Evolutionary conservation across 768 basidiomycete genomes (phyloP), one percentile per base, ranked within the genome.

Genomic region (Coprinopsis strossmayeri): DNA sequence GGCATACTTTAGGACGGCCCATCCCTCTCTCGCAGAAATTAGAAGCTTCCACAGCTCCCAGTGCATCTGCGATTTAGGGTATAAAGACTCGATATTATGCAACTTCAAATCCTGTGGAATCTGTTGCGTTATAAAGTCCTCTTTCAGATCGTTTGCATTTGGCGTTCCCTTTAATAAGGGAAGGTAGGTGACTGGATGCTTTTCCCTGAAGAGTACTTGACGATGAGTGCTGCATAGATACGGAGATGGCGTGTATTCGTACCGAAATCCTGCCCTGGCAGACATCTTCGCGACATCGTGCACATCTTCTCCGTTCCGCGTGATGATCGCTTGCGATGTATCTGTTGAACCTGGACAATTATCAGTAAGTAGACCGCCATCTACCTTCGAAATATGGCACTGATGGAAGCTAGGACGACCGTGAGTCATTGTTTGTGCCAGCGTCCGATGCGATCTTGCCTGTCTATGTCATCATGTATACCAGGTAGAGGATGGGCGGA

Each of bases 31-130:
- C 52, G 69, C 70, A 53, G 69, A 79, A 55, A 67, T 82, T 45
- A 72, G 77, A 54, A 80, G 76, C 32, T 84, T 81, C 56, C 78
- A 84, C 51, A 74, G 78, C 48, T 69, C 79, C 2, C 81, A 82
- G 51, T 83, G 81, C 56, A 80, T 85, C 34, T 85, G 82, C 64
- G 79, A 85, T 59, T 64, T 85, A 52, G 82, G 82, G 5, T 69
- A 70, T 13, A 79, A 78, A 51, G 72, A 73, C 26, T 59, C 70
- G 2, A 56, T 58, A 1, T 58, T 81, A 17, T 85, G 83, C 62
- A 69, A 68, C 53, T 79, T 78, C 64, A 70, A 65, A 41, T 82
- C 82, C 23, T 85, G 82, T 52, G 82, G 83, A 2, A 79, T 84
- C 51, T 85, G 82, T 59, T 70, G 66, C 52, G 72, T 78, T 26